Base-by-base conservation (phyloP, 1,139 yeast genomes). In the Geotrichum europaeum region DNA sequence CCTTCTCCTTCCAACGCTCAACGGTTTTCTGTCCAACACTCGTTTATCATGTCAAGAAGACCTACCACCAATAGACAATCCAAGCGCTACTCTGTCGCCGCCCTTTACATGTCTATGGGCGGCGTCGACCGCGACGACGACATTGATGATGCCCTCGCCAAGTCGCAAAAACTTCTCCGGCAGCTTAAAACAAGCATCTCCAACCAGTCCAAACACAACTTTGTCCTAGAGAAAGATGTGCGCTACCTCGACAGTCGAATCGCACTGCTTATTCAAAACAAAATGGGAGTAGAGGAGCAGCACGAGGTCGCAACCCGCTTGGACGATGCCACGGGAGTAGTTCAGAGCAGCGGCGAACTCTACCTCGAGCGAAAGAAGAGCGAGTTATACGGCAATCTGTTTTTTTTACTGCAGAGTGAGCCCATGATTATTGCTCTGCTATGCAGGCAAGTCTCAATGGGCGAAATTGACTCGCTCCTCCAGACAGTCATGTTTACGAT, bases 401-500 rank as follows among this genome's bases (percentile, higher is more conserved):
- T 76, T 61, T 76, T 75, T 60, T 63, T 76, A 51, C 70, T 76
- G 24, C 79, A 76, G 62, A 69, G 74, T 34, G 78, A 76, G 60
- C 79, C 79, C 4, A 68, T 72, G 54, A 75, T 76, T 59, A 74
- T 76, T 60, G 78, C 79, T 1, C 59, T 67, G 36, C 68, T 76
- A 36, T 75, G 78, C 60, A 66, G 75, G 13, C 67, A 69, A 34
- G 76, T 76, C n/a, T 67, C 75, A 13, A 72, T 76, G 72, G 70
- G 73, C 3, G 79, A 76, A 60, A 75, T 76, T 49, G 79, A 76
- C 62, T 72, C 75, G 13, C 68, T 76, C 57, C 69, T 76, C 12
- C 78, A 76, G 59, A 76, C 78, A 1, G 78, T 76, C 63, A 76
- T 76, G 79, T 76, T 76, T 65, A 75, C 77, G n/a, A 72, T 76